Evolutionary conservation across 768 basidiomycete species (phyloP).

Genomic region (Calocybe gangraenosa): DNA sequence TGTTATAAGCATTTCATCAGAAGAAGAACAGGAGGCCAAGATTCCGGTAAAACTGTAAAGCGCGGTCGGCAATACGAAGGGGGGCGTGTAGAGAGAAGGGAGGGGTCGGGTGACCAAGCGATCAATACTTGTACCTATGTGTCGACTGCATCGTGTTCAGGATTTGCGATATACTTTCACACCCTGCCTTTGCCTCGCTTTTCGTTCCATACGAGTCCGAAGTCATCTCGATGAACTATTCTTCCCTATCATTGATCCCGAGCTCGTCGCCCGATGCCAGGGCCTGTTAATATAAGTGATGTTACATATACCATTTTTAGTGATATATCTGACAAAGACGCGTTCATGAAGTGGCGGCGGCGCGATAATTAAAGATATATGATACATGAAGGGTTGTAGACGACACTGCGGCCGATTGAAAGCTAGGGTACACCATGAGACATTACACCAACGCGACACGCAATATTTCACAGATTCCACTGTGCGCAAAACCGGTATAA

Average conservation of each 20-base stretch:
- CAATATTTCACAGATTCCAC: constrained; percentile 39
- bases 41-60: constrained; percentile 61
- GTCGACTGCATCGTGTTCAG: constrained; percentile 36
- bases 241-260: constrained; percentile 19
- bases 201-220: constrained; percentile 29
- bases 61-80: constrained; percentile 11
- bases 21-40: constrained; percentile 38
- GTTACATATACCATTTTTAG: too few relatives aligned
- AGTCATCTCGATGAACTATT: constrained; percentile 22
- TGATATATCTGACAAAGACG: too few relatives aligned
- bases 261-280: too few relatives aligned
- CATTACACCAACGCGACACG: too few relatives aligned
- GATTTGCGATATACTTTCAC: constrained; percentile 27
- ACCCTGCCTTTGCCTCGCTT: constrained; percentile 24
- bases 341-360: too few relatives aligned
- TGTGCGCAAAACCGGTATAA: constrained; percentile 72
- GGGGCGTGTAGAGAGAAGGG: constrained; percentile 3
- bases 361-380: constrained; percentile 15
- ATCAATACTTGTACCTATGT: constrained; percentile 28
- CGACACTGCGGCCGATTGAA: background rate
- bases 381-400: constrained; percentile 11
- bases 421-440: background rate
- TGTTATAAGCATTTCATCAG: constrained; percentile 42
- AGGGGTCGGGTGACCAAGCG: constrained; percentile 34
- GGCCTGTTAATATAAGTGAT: too few relatives aligned